These are phyloP conservation scores for Gossypium bickii DNA, from an alignment of 345 rosid species.

Conservation along the genomic window DNA sequence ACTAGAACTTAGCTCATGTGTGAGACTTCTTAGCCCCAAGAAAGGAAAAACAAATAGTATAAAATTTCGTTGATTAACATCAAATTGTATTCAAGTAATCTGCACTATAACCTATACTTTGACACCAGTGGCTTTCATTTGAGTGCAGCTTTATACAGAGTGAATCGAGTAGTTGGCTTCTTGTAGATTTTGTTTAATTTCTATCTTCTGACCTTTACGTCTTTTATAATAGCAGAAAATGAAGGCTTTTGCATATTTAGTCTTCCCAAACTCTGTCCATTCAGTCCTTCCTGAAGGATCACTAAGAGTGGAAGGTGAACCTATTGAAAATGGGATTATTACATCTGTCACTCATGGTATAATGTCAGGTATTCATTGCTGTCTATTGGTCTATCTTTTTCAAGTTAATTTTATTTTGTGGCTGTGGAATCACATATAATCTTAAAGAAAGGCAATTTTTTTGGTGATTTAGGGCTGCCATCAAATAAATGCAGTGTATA, in stretches of 20 bases:
- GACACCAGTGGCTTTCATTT: background rate
- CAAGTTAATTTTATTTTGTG: background rate
- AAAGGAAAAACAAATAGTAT: background rate
- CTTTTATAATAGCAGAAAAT: conserved; percentile 51
- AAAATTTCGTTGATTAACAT: background rate
- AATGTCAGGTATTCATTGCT: conserved; percentile 59
- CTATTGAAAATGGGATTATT: conserved; percentile 64
- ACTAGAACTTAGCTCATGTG: background rate
- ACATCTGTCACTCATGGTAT: conserved; percentile 79
- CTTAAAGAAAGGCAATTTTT: background rate
- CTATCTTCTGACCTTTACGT: conserved; percentile 6
- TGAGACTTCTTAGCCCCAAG: background rate
- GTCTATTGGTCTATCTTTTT: background rate
- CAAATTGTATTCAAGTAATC: background rate
- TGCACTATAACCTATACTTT: background rate
- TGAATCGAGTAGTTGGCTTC: background rate
- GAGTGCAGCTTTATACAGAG: background rate
- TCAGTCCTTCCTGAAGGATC: conserved; percentile 59
- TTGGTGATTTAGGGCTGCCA: background rate
- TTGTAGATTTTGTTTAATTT: background rate
- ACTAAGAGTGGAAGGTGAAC: conserved; percentile 45
- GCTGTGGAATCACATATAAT: background rate
- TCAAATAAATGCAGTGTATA: background rate
- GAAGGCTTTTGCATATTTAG: conserved; percentile 76
- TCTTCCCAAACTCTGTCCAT: conserved; percentile 67